Conservation (phyloP, 1,284 basidiomycete species). For the Melampsora occidentalis region DNA sequence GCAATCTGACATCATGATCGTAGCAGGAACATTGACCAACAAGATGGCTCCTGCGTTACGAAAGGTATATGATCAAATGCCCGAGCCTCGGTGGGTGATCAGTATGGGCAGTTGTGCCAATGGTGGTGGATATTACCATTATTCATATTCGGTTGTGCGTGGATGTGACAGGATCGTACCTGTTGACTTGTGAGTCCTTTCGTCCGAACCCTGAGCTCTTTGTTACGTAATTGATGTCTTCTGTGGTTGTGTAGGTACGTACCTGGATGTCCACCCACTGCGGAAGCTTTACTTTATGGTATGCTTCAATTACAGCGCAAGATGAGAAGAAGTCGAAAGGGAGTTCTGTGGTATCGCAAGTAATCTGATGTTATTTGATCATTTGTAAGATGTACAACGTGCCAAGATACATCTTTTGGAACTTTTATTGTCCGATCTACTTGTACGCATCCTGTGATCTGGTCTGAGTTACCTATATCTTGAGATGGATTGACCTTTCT, state of each 20-base stretch:
- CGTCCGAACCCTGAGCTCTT: no score
- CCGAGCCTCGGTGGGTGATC: constrained; percentile 78
- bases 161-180: constrained; percentile 99
- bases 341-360: constrained; percentile 72
- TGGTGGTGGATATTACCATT: constrained; percentile 94
- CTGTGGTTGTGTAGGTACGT: constrained; percentile 61
- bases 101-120: constrained; percentile 99
- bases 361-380: neutral
- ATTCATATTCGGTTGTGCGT: constrained; percentile 92
- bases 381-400: no score
- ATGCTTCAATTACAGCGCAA: constrained; percentile 90
- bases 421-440: no score
- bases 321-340: constrained; percentile 86
- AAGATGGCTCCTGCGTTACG: constrained; percentile 98
- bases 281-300: constrained; percentile 70
- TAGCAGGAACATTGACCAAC: constrained; percentile 97
- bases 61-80: constrained; percentile 87
- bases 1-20: constrained; percentile 99
- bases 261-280: constrained; percentile 74
- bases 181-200: constrained; percentile 68
- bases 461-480: no score
- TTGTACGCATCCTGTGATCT: no score
- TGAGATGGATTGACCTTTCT: no score
- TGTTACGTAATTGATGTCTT: neutral
- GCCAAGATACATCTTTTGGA: no score